Conservation (phyloP, 495 filamentous ascomycete species). For the Aspergillus affinis region DNA sequence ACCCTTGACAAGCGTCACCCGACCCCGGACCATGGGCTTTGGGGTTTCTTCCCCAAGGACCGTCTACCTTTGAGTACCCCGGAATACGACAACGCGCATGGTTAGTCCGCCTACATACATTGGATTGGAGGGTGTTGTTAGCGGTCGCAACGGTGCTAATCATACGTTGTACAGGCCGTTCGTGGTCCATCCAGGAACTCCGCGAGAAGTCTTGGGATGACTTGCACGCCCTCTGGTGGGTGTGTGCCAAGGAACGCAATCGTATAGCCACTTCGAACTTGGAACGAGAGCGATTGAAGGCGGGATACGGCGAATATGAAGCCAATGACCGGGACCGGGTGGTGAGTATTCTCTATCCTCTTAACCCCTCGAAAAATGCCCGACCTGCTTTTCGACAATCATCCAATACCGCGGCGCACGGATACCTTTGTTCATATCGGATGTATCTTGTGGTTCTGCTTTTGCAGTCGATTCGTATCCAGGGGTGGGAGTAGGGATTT, state of each 20-base stretch:
- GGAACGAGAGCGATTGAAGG: constrained; percentile 62
- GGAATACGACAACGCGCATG: constrained; percentile 64
- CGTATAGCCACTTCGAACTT: constrained; percentile 72
- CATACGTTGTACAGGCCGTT: constrained; percentile 53
- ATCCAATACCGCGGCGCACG: too few species aligned
- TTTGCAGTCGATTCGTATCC: too few species aligned
- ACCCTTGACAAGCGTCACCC: constrained; percentile 40
- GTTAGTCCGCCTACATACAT: constrained; percentile 36
- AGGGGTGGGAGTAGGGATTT: not conserved
- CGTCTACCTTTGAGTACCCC: constrained; percentile 65
- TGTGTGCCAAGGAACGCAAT: constrained; percentile 91
- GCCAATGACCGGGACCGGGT: constrained; percentile 52
- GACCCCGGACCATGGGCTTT: constrained; percentile 83
- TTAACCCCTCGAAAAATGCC: not conserved
- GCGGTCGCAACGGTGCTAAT: constrained; percentile 18
- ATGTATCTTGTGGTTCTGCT: too few species aligned
- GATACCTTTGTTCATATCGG: not conserved
- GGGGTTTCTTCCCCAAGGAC: constrained; percentile 79
- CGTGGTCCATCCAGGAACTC: constrained; percentile 87
- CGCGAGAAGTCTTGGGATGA: constrained; percentile 90
- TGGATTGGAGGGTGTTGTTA: not conserved
- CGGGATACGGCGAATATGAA: constrained; percentile 70
- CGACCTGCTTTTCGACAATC: too few species aligned
- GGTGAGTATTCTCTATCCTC: constrained; percentile 48
- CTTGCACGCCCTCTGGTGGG: constrained; percentile 90